Evolutionary conservation across 192 early-diverging fungal species (phyloP).

Genomic region (Neocallimastix lanati): DNA sequence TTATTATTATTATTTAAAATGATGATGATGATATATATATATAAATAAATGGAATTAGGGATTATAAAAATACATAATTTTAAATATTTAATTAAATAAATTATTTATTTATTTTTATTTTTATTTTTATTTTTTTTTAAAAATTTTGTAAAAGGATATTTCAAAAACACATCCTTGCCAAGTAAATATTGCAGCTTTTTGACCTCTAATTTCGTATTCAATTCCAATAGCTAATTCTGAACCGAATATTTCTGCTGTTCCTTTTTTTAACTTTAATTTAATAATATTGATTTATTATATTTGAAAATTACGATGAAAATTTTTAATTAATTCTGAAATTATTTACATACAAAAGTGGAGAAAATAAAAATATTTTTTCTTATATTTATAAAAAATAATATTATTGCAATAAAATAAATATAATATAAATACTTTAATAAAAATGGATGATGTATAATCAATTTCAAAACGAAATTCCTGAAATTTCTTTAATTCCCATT

Average conservation of each 20-base stretch:
- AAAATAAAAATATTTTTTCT: too few relatives aligned
- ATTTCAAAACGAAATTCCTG: constrained; percentile 88
- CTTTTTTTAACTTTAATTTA: constrained; percentile 35
- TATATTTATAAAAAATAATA: too few relatives aligned
- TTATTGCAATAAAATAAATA: too few relatives aligned
- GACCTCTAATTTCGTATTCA: constrained; percentile 60
- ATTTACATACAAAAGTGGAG: too few relatives aligned
- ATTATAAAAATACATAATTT: too few relatives aligned
- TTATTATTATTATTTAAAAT: too few relatives aligned
- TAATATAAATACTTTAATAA: constrained; percentile 38
- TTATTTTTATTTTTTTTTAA: too few relatives aligned
- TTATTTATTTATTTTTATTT: too few relatives aligned
- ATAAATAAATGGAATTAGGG: constrained; percentile 1
- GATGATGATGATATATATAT: too few relatives aligned
- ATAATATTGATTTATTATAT: neutral
- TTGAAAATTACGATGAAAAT: too few relatives aligned
- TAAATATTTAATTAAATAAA: too few relatives aligned
- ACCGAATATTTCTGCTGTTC: constrained; percentile 85
- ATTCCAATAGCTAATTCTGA: constrained; percentile 71
- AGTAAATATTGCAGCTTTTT: constrained; percentile 76
- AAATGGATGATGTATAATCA: constrained; percentile 40
- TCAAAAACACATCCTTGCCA: constrained; percentile 74
- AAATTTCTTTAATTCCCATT: constrained; percentile 52
- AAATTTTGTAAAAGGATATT: constrained; percentile 19
- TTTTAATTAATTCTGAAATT: too few relatives aligned